Conservation (phyloP, 176 grass and related monocot species). For the Panicum miliaceum region DNA sequence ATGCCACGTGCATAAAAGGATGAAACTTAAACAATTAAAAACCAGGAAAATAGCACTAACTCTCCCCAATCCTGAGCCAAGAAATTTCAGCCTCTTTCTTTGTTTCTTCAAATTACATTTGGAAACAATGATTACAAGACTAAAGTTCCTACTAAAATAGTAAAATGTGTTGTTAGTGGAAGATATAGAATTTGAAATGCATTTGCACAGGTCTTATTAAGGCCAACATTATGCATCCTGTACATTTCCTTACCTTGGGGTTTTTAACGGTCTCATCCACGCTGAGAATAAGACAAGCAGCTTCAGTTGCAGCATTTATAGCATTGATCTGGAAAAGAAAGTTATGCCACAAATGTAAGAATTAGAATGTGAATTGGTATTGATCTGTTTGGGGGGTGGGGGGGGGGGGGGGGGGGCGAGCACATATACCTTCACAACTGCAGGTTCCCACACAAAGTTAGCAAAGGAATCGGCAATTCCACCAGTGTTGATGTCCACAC, state of each 20-base stretch:
- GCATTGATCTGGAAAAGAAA: constrained; percentile 66
- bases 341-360: background rate
- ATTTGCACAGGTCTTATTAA: background rate
- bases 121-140: background rate
- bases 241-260: constrained; percentile 56
- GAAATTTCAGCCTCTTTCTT: background rate
- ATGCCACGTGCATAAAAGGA: background rate
- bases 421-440: constrained; percentile 84
- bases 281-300: constrained; percentile 69
- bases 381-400: too few relatives aligned
- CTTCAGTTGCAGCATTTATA: constrained; percentile 80
- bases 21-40: background rate
- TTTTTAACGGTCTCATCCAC: constrained; percentile 86
- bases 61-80: background rate
- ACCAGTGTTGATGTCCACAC: constrained; percentile 92
- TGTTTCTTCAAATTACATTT: background rate
- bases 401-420: too few relatives aligned
- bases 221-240: background rate
- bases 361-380: background rate
- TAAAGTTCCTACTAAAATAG: background rate
- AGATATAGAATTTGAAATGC: background rate
- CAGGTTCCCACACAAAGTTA: constrained; percentile 99
- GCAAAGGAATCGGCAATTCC: constrained; percentile 92
- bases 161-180: background rate
- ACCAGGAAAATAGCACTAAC: background rate